A percentile compares a stretch with the other conserved stretches of the same genome.
Evolutionary conservation across 768 basidiomycete genomes (phyloP).

Genomic region (Leucogyrophana mollusca): DNA sequence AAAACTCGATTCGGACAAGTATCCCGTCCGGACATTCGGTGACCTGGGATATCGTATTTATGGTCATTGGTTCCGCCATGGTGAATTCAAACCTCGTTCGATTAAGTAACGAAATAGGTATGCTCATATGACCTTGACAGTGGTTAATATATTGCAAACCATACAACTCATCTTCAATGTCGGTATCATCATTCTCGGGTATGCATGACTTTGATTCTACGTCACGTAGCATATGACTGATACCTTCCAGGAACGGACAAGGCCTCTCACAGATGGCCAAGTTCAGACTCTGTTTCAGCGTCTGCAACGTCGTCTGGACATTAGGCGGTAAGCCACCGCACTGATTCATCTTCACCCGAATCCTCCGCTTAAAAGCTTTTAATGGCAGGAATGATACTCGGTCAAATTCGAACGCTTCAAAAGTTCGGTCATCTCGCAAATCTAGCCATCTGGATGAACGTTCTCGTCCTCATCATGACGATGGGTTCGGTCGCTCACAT

Average conservation of each 20-base stretch:
- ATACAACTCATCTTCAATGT: constrained; percentile 59
- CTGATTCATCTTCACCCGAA: no score
- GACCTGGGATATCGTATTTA: constrained; percentile 58
- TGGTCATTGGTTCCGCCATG: constrained; percentile 44
- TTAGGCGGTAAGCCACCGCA: constrained; percentile 25
- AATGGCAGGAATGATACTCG: constrained; percentile 48
- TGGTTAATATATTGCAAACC: constrained; percentile 49
- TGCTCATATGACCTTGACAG: no score
- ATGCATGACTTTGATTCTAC: neutral
- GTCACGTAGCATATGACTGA: neutral
- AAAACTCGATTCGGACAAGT: constrained; percentile 53
- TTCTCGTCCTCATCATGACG: constrained; percentile 52
- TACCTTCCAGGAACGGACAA: constrained; percentile 46
- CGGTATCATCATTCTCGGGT: constrained; percentile 23
- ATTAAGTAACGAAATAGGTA: neutral
- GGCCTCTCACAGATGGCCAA: constrained; percentile 50
- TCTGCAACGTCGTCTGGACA: constrained; percentile 58
- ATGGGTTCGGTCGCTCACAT: constrained; percentile 62
- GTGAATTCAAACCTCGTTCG: constrained; percentile 13
- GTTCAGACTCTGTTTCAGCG: constrained; percentile 52
- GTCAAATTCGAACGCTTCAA: constrained; percentile 59
- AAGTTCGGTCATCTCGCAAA: constrained; percentile 55
- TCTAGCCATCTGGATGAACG: constrained; percentile 48
- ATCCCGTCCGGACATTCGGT: constrained; percentile 46
- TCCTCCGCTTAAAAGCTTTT: neutral